Evolutionary conservation across 306 rosid genomes (phyloP).

Genomic region (Vigna hirtella): DNA sequence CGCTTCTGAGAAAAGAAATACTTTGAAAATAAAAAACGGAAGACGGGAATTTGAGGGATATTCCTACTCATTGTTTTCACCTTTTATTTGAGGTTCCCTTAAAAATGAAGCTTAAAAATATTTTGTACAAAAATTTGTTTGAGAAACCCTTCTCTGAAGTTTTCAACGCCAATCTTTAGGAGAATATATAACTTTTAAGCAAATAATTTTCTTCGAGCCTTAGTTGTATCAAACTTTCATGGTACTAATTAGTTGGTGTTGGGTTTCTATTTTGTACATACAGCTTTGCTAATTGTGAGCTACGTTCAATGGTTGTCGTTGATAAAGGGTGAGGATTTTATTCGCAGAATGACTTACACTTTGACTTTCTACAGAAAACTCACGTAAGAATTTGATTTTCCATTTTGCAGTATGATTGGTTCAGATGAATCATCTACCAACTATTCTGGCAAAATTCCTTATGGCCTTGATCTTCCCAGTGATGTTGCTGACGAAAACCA

Average conservation of each 20-base stretch:
- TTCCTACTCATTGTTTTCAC: background rate
- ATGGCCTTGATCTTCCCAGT: conserved; percentile 80
- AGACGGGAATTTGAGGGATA: background rate
- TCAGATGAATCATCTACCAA: conserved; percentile 69
- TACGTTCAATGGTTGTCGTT: conserved; percentile 78
- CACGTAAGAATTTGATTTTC: conserved; percentile 5
- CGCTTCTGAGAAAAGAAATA: background rate
- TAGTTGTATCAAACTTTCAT: conserved; percentile 6
- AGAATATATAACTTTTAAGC: background rate
- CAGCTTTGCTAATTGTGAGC: conserved; percentile 93
- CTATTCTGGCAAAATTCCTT: conserved; percentile 75
- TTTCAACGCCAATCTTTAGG: background rate
- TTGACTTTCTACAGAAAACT: conserved; percentile 23
- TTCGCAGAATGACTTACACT: conserved; percentile 17
- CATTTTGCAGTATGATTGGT: conserved; percentile 64
- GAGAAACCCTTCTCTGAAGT: background rate
- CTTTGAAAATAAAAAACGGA: background rate
- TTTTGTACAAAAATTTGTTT: background rate
- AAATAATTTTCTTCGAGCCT: background rate
- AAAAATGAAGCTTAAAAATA: background rate
- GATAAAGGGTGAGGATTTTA: conserved; percentile 74
- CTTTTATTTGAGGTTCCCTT: background rate
- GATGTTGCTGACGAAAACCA: conserved; percentile 66
- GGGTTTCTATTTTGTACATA: conserved; percentile 45
- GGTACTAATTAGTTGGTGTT: conserved; percentile 18